Evolutionary conservation across 208 protist genomes (phyloP), one percentile per base, ranked within the genome.

Genomic region (Phytomonas sp.): DNA sequence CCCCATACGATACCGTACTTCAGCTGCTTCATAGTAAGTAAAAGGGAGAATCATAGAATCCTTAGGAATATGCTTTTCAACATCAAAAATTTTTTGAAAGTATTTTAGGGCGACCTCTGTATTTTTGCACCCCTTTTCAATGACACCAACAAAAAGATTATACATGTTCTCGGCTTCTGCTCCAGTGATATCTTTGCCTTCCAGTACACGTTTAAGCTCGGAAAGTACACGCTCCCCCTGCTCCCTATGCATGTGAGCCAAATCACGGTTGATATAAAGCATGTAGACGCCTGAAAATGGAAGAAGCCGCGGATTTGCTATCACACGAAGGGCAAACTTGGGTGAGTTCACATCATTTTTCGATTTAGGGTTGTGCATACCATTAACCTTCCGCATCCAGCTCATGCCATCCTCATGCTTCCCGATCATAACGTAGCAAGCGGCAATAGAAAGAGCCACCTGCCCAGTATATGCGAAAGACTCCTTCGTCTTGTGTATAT

Each of bases 221-320:
- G 60, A 36, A 70, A 93, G 62, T 8, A 96, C 81, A 66, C 86
- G 83, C 46, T 74, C 68, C n/a, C 83, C 84, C 53, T 91, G 84
- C 70, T 91, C 80, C 60, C 81, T 82, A 59, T 86, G 93, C 91
- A 96, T 96, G 79, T 94, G 88, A 13, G 89, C 88, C 53, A 96
- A 72, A 68, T 96, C 91, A 67, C 91, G 88, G 74, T 96, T 96
- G 66, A 96, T 92, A 72, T 96, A 96, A 31, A 96, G 79, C 85
- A 92, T 90, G 76, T 94, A 93, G 26, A 96, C 83, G 56, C 79
- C 91, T 15, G 82, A 83, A 20, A 94, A 75, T 5, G 88, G 87
- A 31, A 96, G 77, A 36, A 96, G 77, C 6, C 77, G 79, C 20
- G 76, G 78, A 71, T 96, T 92, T 23, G 81, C 75, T 23, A 94